Conservation (phyloP, 2,329 filamentous ascomycete species). For the Scytalidium lignicola region DNA sequence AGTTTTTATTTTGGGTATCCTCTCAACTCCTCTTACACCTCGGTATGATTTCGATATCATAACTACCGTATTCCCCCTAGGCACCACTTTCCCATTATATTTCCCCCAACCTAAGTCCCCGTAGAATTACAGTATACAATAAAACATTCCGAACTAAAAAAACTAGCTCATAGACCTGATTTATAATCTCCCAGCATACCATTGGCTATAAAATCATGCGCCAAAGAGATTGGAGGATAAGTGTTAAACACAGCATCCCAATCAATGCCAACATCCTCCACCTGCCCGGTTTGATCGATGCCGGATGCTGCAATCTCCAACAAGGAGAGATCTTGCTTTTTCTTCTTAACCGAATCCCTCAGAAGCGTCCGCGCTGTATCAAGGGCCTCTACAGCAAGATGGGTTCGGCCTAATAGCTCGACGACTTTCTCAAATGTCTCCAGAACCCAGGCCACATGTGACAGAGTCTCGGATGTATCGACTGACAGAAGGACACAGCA, state of each 20-base stretch:
- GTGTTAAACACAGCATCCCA: neutral
- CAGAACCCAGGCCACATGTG: conserved; percentile 31
- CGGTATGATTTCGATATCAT: too few relatives aligned
- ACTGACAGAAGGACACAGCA: conserved; percentile 36
- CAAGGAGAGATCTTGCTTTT: conserved; percentile 16
- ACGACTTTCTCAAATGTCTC: conserved; percentile 33
- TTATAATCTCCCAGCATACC: neutral
- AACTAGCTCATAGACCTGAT: neutral
- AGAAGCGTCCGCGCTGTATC: conserved; percentile 20
- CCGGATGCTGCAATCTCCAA: conserved; percentile 12
- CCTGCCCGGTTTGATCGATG: neutral
- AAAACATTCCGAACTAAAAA: too few relatives aligned
- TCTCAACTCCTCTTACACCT: too few relatives aligned
- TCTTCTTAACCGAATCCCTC: conserved; percentile 22
- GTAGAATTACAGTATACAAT: too few relatives aligned
- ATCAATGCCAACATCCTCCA: neutral
- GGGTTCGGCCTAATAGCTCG: conserved; percentile 23
- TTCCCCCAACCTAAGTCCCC: too few relatives aligned
- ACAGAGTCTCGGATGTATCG: conserved; percentile 31
- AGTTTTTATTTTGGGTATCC: too few relatives aligned
- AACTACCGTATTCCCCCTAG: too few relatives aligned
- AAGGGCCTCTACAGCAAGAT: conserved; percentile 29
- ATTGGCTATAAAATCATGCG: neutral
- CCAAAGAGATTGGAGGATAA: neutral
- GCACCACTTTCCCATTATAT: too few relatives aligned